These are phyloP conservation scores for Diplodia scrobiculata DNA, from an alignment of 2,329 filamentous ascomycete genomes.

Conservation along the genomic window DNA sequence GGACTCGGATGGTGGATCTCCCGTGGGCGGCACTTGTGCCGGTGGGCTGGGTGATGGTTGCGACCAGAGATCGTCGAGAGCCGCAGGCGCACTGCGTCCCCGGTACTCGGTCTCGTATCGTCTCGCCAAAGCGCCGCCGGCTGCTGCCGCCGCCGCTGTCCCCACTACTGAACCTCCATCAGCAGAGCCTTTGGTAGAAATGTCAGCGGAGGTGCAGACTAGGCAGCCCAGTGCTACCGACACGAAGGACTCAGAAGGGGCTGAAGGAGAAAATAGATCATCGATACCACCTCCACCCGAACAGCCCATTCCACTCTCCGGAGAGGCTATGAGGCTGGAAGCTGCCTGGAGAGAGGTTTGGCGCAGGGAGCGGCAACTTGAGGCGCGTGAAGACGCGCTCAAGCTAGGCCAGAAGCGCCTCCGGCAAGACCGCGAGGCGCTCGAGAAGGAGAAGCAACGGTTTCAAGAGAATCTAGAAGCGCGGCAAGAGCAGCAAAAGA, in stretches of 20 bases:
- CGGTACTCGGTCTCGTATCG: slow-evolving; percentile 4
- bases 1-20: no score
- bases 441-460: slow-evolving; percentile 12
- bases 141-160: not conserved
- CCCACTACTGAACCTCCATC: not conserved
- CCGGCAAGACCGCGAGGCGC: slow-evolving; percentile 9
- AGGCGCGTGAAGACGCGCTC: slow-evolving; percentile 11
- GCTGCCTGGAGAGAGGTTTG: not conserved
- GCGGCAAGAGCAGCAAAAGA: not conserved
- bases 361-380: not conserved
- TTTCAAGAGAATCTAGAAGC: not conserved
- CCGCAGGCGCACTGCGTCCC: not conserved
- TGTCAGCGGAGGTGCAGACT: not conserved
- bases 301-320: not conserved
- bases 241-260: not conserved
- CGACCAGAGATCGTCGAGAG: not conserved
- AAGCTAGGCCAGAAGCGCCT: slow-evolving; percentile 4
- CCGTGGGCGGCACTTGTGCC: not conserved
- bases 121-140: not conserved
- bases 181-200: not conserved
- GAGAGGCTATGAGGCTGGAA: not conserved
- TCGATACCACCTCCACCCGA: not conserved
- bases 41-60: no score
- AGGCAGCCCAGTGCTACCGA: not conserved
- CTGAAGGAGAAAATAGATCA: not conserved